phyloP scores from a whole-genome alignment of 805 yeast genomes.

The Pichia heedii region DNA sequence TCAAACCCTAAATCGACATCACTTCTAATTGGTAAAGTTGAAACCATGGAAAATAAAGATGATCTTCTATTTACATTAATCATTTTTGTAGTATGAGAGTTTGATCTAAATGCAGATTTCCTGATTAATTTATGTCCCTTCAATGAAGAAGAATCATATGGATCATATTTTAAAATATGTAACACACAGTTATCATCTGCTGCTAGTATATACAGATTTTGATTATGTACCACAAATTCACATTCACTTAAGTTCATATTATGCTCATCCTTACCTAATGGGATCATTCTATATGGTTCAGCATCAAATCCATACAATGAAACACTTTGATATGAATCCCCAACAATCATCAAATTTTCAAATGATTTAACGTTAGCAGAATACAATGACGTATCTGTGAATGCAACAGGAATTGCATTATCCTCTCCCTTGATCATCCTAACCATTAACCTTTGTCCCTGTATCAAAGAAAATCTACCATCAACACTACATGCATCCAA shows the following conservation, averaged over 20 bases:
- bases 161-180: conserved; percentile 78
- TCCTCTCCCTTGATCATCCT: conserved; percentile 73
- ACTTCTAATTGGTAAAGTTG: conserved; percentile 22
- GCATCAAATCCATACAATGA: conserved; percentile 87
- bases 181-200: conserved; percentile 62
- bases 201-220: conserved; percentile 54
- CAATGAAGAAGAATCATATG: conserved; percentile 77
- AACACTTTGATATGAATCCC: conserved; percentile 70
- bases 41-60: conserved; percentile 23
- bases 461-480: conserved; percentile 76
- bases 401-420: conserved; percentile 86
- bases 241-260: conserved; percentile 55
- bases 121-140: conserved; percentile 71
- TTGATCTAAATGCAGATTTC: conserved; percentile 61
- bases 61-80: conserved; percentile 32
- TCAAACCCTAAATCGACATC: conserved; percentile 36
- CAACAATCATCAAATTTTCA: conserved; percentile 72
- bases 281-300: conserved; percentile 83
- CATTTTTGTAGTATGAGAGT: conserved; percentile 51
- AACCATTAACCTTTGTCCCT: conserved; percentile 74
- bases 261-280: conserved; percentile 65
- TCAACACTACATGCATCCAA: conserved; percentile 68
- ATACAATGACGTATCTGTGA: conserved; percentile 75
- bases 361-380: conserved; percentile 73
- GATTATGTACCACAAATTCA: conserved; percentile 70